phyloP scores from a whole-genome alignment of 176 grass and related monocot species.

The Alloteropsis semialata region DNA sequence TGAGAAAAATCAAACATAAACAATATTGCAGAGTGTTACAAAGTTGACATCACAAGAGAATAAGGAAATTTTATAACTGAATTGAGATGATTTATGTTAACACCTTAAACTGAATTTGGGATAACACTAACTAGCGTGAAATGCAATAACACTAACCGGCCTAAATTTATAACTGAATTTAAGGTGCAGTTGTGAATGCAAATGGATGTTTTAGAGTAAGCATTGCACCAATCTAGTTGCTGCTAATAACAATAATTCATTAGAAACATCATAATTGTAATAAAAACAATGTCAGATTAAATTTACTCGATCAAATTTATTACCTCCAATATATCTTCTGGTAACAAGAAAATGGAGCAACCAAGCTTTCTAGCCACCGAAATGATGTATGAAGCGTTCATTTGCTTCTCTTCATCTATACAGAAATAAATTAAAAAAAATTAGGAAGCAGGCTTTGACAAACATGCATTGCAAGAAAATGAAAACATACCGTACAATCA shows the following conservation, averaged over 20 bases:
- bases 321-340: slow-evolving; percentile 97
- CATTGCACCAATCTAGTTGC: background rate
- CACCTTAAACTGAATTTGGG: background rate
- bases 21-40: background rate
- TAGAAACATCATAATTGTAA: background rate
- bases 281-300: background rate
- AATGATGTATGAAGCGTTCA: slow-evolving; percentile 99
- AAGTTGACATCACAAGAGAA: background rate
- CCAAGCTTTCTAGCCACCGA: slow-evolving; percentile 96
- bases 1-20: slow-evolving; percentile 25
- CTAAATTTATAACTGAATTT: background rate
- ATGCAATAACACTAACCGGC: background rate
- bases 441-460: slow-evolving; percentile 14
- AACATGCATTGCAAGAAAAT: background rate
- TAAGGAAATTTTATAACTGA: background rate
- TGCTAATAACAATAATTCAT: background rate
- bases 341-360: slow-evolving; percentile 94
- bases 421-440: slow-evolving; percentile 8
- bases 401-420: slow-evolving; percentile 91
- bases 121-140: background rate
- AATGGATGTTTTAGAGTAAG: background rate
- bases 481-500: background rate
- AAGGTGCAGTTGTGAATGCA: background rate
- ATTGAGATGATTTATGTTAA: background rate
- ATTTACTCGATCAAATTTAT: background rate